These are phyloP conservation scores for Fusarium chlamydosporum DNA, from an alignment of 2,329 filamentous ascomycete genomes.

Conservation along the genomic window DNA sequence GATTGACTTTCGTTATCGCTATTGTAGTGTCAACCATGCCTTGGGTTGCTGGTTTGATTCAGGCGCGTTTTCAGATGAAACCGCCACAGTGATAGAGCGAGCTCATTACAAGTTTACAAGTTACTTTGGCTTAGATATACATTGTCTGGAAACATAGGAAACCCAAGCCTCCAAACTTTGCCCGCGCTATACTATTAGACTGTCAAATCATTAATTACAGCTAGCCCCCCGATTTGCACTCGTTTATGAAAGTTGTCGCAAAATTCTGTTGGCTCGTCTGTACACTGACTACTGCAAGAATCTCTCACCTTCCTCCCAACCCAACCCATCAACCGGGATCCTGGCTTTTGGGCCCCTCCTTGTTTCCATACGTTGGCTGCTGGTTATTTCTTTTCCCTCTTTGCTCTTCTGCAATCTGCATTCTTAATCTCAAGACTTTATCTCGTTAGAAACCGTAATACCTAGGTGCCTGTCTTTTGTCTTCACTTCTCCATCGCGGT, in stretches of 20 bases:
- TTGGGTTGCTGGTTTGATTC: not conserved
- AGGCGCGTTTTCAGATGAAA: conserved; percentile 3
- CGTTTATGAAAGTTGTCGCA: conserved; percentile 22
- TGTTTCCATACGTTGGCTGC: conserved; percentile 5
- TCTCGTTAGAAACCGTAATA: not conserved
- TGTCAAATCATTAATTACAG: not conserved
- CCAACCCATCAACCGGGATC: conserved; percentile 34
- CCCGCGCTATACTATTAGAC: conserved; percentile 1
- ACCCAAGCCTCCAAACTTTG: not conserved
- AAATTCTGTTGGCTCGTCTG: conserved; percentile 37
- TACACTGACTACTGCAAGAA: conserved; percentile 17
- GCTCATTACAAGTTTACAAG: not conserved
- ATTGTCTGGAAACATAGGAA: not conserved
- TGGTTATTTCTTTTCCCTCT: conserved; percentile 8
- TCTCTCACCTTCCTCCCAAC: conserved; percentile 22
- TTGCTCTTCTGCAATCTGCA: conserved; percentile 8
- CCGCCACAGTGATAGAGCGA: not conserved
- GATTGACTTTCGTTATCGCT: not conserved
- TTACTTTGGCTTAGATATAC: not conserved
- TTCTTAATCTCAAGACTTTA: conserved; percentile 13
- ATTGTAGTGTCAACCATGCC: conserved; percentile 8
- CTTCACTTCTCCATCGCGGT: not conserved
- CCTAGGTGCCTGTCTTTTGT: not conserved
- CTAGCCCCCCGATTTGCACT: conserved; percentile 12
- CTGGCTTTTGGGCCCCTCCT: conserved; percentile 37